Evolutionary conservation across 345 rosid genomes (phyloP), one percentile per base, ranked within the genome.

Genomic region (Eucalyptus brandiana): DNA sequence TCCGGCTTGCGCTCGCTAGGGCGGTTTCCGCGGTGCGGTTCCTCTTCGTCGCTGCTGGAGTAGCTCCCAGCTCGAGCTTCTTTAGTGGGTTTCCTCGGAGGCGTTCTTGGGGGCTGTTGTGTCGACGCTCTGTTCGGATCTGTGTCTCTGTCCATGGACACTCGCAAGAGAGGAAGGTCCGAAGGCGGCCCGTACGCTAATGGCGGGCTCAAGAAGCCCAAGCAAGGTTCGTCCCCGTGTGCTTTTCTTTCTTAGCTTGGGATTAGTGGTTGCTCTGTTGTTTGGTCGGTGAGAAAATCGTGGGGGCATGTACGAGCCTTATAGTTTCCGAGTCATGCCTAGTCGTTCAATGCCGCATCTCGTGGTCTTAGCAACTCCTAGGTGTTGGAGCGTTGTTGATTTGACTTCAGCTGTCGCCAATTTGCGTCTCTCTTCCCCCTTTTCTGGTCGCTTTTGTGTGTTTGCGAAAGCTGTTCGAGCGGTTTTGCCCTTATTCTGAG

Each of bases 131-230:
- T 1, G 62, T 3, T 56, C 30, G 62, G 30, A 56, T 56, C 30
- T 56, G 12, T 56, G 2, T 62, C 34, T 62, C 16, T 1, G n/a
- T 13, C 69, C 32, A 65, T 95, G 99, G 98, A 95, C 89, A 86
- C 88, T 53, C 95, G 97, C 86, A 97, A 97, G 92, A 94, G 99
- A 93, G 96, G 94, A 88, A 94, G 97, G 88, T 53, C 92, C 67
- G 96, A 94, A 58, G 92, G 92, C 91, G 93, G 95, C 67, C 87
- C 91, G 49, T 92, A 91, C 90, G 92, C 92, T 83, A 97, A 96
- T 94, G 98, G 99, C 60, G 96, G 96, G 87, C 47, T 90, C 87
- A 97, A 97, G 95, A 96, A 92, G 93, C 83, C 93, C 83, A 96
- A 92, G 92, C 96, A 93, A 88, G 94, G 94, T 93, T 34, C 28